These are phyloP conservation scores for Phalaenopsis hybrid DNA, from an alignment of 116 monocot genomes.

Conservation along the genomic window DNA sequence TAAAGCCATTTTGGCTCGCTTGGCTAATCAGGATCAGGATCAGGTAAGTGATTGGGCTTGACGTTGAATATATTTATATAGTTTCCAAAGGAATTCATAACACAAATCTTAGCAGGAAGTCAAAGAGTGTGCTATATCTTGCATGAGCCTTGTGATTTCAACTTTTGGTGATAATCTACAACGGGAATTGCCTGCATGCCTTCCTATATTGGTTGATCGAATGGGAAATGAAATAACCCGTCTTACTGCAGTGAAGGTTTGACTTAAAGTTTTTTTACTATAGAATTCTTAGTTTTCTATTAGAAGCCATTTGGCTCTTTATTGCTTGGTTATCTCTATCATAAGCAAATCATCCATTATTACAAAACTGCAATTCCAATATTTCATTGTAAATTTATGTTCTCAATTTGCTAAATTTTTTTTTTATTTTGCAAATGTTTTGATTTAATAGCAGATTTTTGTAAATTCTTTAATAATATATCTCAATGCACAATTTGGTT, in stretches of 20 bases:
- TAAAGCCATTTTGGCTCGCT: conserved; percentile 78
- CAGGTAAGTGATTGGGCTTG: conserved; percentile 48
- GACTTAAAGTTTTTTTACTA: background rate
- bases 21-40: conserved; percentile 98
- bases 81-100: background rate
- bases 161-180: conserved; percentile 93
- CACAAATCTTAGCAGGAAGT: conserved; percentile 56
- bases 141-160: conserved; percentile 92
- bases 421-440: background rate
- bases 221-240: conserved; percentile 99
- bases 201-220: conserved; percentile 89
- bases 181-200: conserved; percentile 59
- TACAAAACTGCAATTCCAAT: background rate
- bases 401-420: background rate
- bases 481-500: background rate
- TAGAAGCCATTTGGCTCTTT: background rate
- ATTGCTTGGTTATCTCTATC: background rate
- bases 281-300: background rate
- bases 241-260: conserved; percentile 91
- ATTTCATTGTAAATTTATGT: background rate
- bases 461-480: background rate
- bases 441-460: background rate
- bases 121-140: conserved; percentile 96
- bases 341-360: background rate
- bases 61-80: background rate